Evolutionary conservation across 164 flowering plant species (phyloP), one percentile per base, ranked within the genome.

Genomic region (Brasenia schreberi): DNA sequence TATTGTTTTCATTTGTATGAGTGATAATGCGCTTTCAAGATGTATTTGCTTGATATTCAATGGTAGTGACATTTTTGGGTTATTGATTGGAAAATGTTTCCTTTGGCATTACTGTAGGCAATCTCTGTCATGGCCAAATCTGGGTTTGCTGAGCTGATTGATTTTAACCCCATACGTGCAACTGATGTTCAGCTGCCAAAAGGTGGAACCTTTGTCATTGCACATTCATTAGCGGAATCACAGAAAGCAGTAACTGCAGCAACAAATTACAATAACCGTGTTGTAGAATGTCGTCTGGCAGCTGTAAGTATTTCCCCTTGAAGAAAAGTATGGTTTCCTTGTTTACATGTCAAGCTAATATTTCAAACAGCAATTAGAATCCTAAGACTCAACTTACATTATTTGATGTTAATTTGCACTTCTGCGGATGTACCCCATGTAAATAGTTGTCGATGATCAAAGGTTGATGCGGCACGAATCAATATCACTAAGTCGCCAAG

Each of bases 241-340:
- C 88, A 88, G 72, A 95, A 95, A 70, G 97, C 99, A 44, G 97
- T 89, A 59, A 95, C 99, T 70, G 99, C 97, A 69, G 97, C 97
- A 7, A 90, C 88, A 62, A 95, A 95, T 75, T 92, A 95, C 78
- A 95, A 95, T 74, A 92, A 95, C 73, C 78, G 96, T 66, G 99
- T 95, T 72, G 96, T 90, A 64, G 99, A 95, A 76, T 95, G 97
- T 68, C 89, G 92, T 56, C 81, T 95, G 53, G 97, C 99, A 70
- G 71, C 97, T 68, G 99, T 90, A 80, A 81, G 98, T 67, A 66
- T 16, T 49, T 33, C 39, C 39, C 39, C 4, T 33, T 3, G 3
- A 33, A 33, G 39, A 33, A 33, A 33, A 33, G 39, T 33, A 33
- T 33, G 39, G 4, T 33, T 33, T 33, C 39, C 39, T 33, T 33